These are phyloP conservation scores for Stemphylium vesicarium DNA, from an alignment of 2,329 filamentous ascomycete species.

Conservation along the genomic window DNA sequence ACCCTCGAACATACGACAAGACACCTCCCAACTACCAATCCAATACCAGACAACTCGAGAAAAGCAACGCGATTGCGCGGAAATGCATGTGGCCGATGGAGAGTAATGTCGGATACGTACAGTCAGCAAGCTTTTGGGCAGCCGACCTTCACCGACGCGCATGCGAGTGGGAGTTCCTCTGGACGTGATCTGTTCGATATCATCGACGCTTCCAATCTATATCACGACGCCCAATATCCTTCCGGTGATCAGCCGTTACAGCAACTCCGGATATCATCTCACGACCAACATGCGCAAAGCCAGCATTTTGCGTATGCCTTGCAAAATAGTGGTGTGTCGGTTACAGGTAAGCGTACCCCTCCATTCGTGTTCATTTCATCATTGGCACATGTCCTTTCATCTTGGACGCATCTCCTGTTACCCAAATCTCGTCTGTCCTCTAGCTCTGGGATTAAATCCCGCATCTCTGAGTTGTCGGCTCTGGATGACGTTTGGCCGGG, in stretches of 20 bases:
- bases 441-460: slow-evolving; percentile 18
- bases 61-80: slow-evolving; percentile 12
- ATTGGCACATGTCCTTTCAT: slow-evolving; percentile 8
- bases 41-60: slow-evolving; percentile 4
- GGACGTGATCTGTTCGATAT: slow-evolving; percentile 45
- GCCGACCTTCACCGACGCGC: slow-evolving; percentile 46
- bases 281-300: slow-evolving; percentile 23
- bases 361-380: slow-evolving; percentile 3
- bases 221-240: slow-evolving; percentile 33
- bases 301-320: slow-evolving; percentile 29
- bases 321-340: slow-evolving; percentile 28
- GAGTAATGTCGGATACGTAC: slow-evolving; percentile 45
- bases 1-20: slow-evolving; percentile 22
- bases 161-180: slow-evolving; percentile 50
- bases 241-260: slow-evolving; percentile 22
- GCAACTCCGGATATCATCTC: slow-evolving; percentile 20
- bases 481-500: slow-evolving; percentile 32
- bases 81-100: slow-evolving; percentile 42
- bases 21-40: slow-evolving; percentile 1
- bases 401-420: slow-evolving; percentile 3
- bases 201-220: slow-evolving; percentile 37
- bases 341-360: slow-evolving; percentile 30
- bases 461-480: slow-evolving; percentile 18
- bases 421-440: slow-evolving; percentile 4
- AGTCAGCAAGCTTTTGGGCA: slow-evolving; percentile 43